Percentiles rank a stretch among this genome's conserved stretches.
These are phyloP conservation scores for Pachyrhizus erosus DNA, from an alignment of 306 rosid species.

Conservation along the genomic window DNA sequence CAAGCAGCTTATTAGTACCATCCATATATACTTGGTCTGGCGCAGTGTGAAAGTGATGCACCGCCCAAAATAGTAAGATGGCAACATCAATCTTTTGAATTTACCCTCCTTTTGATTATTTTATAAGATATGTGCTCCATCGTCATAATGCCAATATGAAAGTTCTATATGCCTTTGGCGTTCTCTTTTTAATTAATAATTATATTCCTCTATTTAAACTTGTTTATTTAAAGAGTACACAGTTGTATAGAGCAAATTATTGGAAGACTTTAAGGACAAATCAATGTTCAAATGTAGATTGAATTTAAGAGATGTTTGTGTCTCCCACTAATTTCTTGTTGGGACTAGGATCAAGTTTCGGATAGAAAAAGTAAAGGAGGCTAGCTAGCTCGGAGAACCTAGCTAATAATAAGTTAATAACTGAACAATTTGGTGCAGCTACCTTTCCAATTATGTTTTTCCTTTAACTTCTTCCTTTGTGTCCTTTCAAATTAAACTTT, in stretches of 20 bases:
- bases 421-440: neutral
- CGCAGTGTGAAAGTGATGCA: slow-evolving; percentile 66
- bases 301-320: neutral
- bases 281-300: neutral
- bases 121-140: slow-evolving; percentile 34
- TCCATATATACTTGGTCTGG: slow-evolving; percentile 53
- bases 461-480: slow-evolving; percentile 2
- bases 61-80: slow-evolving; percentile 67
- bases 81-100: slow-evolving; percentile 65
- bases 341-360: neutral
- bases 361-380: neutral
- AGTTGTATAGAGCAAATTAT: slow-evolving; percentile 3
- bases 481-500: slow-evolving; percentile 19
- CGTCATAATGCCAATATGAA: slow-evolving; percentile 45
- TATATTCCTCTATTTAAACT: neutral
- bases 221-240: neutral
- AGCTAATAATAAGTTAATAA: slow-evolving; percentile 24
- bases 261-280: slow-evolving; percentile 31
- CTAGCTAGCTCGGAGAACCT: neutral
- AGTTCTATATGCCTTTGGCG: slow-evolving; percentile 25
- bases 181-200: slow-evolving; percentile 9
- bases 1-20: slow-evolving; percentile 64
- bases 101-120: slow-evolving; percentile 40
- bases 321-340: slow-evolving; percentile 6
- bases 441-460: slow-evolving; percentile 15